A percentile compares a stretch with the other conserved stretches of the same genome.
Evolutionary conservation across 1,284 basidiomycete genomes (phyloP).

Genomic region (Rhodofomes roseus): DNA sequence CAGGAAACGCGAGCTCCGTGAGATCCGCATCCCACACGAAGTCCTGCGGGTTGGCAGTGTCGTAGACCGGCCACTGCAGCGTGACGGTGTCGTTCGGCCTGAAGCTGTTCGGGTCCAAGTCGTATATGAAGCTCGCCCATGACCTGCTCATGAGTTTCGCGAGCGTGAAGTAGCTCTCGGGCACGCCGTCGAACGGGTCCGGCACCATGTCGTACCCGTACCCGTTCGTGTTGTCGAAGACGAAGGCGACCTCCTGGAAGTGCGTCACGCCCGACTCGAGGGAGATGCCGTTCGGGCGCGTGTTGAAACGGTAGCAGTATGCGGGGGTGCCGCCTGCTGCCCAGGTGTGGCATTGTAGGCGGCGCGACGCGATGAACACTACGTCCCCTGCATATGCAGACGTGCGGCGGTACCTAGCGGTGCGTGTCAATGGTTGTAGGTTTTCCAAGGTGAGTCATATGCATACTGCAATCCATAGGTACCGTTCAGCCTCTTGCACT

Average conservation of each 20-base stretch:
- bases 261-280: neutral
- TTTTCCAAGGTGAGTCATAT: too few species aligned
- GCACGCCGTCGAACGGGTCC: neutral
- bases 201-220: neutral
- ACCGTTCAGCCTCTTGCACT: neutral
- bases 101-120: neutral
- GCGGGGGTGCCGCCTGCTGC: neutral
- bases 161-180: neutral
- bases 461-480: neutral
- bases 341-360: neutral
- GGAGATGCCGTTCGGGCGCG: neutral
- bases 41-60: neutral
- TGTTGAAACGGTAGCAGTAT: neutral
- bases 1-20: neutral
- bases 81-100: neutral
- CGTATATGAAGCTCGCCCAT: neutral
- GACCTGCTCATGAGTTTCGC: neutral
- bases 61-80: neutral
- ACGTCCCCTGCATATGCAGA: neutral
- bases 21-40: neutral
- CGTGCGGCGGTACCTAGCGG: neutral
- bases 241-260: neutral
- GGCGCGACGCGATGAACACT: neutral
- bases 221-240: neutral
- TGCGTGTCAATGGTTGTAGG: neutral